Conservation (phyloP, 78 protist species). For the Emiliania huxleyi region DNA sequence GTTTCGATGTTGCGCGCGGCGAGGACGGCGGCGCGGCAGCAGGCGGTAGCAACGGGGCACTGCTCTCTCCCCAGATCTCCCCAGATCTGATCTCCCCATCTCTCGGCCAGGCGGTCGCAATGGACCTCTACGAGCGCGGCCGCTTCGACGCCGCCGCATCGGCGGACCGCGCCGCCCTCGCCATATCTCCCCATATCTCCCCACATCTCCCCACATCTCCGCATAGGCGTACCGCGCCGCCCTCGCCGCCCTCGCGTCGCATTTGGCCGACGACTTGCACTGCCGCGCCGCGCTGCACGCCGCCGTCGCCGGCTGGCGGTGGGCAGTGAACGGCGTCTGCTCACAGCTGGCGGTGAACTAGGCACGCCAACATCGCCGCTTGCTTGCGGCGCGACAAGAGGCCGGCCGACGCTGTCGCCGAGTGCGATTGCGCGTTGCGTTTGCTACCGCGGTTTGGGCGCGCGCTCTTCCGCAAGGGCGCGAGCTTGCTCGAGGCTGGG, state of each 20-base stretch:
- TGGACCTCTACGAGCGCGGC: not conserved
- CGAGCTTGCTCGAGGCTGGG: not conserved
- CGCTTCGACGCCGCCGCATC: not conserved
- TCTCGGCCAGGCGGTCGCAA: not conserved
- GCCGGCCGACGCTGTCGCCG: not conserved
- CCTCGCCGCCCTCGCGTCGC: no score
- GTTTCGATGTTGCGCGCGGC: not conserved
- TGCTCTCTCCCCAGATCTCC: no score
- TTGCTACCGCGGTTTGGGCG: not conserved
- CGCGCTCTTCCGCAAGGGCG: not conserved
- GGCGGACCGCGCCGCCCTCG: no score
- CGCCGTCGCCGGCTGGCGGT: no score
- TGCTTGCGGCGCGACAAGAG: not conserved
- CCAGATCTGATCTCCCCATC: no score
- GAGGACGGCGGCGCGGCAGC: not conserved
- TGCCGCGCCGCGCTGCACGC: constrained; percentile 6
- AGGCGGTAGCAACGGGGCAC: no score
- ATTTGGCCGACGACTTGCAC: not conserved
- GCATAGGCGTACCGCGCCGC: no score
- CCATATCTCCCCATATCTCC: no score
- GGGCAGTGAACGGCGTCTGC: no score
- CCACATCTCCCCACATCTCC: no score
- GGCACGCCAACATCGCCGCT: constrained; percentile 16
- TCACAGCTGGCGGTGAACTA: no score
- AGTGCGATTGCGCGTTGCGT: not conserved